These are phyloP conservation scores for Lentinula lateritia DNA, from an alignment of 768 basidiomycete species.

Conservation along the genomic window DNA sequence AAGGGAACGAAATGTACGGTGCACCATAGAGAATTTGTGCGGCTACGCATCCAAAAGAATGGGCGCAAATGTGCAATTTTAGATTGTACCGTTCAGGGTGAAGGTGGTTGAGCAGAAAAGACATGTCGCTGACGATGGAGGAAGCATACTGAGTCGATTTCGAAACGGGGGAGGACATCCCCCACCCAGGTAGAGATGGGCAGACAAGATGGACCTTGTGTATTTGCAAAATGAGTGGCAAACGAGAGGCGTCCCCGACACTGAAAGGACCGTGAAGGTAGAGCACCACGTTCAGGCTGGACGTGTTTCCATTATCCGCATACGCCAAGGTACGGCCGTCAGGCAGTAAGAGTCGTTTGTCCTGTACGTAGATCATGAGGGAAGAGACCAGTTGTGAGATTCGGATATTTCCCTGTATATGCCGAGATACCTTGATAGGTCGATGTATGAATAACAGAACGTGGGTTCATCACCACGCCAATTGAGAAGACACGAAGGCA, in stretches of 20 bases:
- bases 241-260: conserved; percentile 35
- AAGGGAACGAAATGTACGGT: conserved; percentile 44
- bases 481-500: not conserved
- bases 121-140: conserved; percentile 37
- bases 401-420: not conserved
- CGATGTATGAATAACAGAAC: not conserved
- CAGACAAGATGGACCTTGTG: conserved; percentile 40
- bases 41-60: conserved; percentile 48
- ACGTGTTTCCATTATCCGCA: conserved; percentile 43
- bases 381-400: not conserved
- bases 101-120: conserved; percentile 42
- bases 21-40: conserved; percentile 55
- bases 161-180: conserved; percentile 39
- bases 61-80: conserved; percentile 45
- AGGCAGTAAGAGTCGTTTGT: conserved; percentile 31
- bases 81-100: conserved; percentile 36
- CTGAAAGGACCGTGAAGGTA: conserved; percentile 54
- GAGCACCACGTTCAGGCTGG: conserved; percentile 43
- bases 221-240: conserved; percentile 28
- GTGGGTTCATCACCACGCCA: not conserved
- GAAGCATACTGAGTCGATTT: conserved; percentile 30
- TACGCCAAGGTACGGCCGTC: conserved; percentile 51
- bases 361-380: conserved; percentile 25
- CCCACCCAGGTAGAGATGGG: conserved; percentile 58
- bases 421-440: not conserved